Base-by-base conservation (phyloP, 805 yeast genomes). In the Tetrapisispora iriomotensis region DNA sequence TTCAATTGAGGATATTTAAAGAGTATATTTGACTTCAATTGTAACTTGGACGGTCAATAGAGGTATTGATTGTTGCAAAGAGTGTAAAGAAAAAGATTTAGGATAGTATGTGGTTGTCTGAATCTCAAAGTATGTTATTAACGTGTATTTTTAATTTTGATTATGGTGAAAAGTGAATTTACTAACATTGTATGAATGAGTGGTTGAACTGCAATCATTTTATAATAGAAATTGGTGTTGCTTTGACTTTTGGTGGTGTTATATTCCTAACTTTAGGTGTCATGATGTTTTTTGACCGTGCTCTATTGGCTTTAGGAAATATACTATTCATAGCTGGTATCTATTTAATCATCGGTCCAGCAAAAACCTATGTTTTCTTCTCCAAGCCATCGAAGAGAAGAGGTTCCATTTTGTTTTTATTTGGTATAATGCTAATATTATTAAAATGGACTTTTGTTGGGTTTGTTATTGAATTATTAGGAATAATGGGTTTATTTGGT, bases 401-500 rank as follows among this genome's bases (percentile, higher is more conserved):
- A 54, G 96, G 96, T 3, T 75, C 95, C 0, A 47, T 88, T 12
- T 85, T 88, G 49, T 87, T 92, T 54, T 65, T 66, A 3, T 38
- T 75, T 6, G 98, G 98, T 1, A 77, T 92, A 12, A 38, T 79
- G 12, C 63, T 90, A 48, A 90, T 92, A 39, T 65, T 90, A 41
- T 51, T 75, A 50, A 82, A 82, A 53, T 71, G 80, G 65, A 76
- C 96, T 1, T 83, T 92, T 54, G 51, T 79, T 20, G 98, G 98
- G 8, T 90, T 92, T 54, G 57, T 80, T 2, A 64, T 90, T 29
- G 98, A 90, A 60, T 74, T 81, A 37, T 66, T 88, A 45, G 98
- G 98, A n/a, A 85, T 90, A 20, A 62, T 90, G 44, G 88, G 85
- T 7, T 66, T 90, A 27, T 90, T 92, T 64, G 98, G 87, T 27